phyloP scores from a whole-genome alignment of 208 protist species.

The Tritrichomonas foetus region DNA sequence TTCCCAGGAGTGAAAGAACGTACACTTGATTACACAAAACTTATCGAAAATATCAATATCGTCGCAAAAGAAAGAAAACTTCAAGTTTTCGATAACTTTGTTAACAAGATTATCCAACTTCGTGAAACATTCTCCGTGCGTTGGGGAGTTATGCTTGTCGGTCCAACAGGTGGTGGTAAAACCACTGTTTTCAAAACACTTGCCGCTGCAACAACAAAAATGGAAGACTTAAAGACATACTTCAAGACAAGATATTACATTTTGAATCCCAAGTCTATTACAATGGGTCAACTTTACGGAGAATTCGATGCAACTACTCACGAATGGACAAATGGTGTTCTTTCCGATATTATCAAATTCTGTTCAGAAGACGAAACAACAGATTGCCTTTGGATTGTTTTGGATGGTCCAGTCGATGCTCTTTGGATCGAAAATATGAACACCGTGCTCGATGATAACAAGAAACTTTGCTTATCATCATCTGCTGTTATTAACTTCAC shows the following conservation, averaged over 20 bases:
- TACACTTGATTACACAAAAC: slow-evolving; percentile 75
- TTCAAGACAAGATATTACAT: slow-evolving; percentile 68
- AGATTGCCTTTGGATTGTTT: slow-evolving; percentile 78
- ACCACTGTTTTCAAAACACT: slow-evolving; percentile 76
- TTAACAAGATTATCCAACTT: slow-evolving; percentile 88
- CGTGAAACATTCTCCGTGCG: slow-evolving; percentile 92
- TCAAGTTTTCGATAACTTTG: slow-evolving; percentile 81
- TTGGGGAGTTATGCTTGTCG: slow-evolving; percentile 92
- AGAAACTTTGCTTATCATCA: slow-evolving; percentile 60
- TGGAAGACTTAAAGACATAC: slow-evolving; percentile 47
- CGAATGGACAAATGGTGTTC: slow-evolving; percentile 72
- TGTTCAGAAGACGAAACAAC: slow-evolving; percentile 36
- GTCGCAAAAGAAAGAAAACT: slow-evolving; percentile 66
- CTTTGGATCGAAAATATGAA: slow-evolving; percentile 63
- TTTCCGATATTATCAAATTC: slow-evolving; percentile 38
- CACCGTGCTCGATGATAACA: slow-evolving; percentile 65
- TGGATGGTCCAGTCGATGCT: slow-evolving; percentile 87
- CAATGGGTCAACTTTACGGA: slow-evolving; percentile 92
- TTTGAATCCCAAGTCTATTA: slow-evolving; percentile 92
- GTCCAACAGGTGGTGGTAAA: slow-evolving; percentile 87
- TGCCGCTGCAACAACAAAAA: slow-evolving; percentile 58
- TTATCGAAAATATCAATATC: slow-evolving; percentile 69
- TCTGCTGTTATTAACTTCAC: slow-evolving; percentile 66
- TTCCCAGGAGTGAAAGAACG: slow-evolving; percentile 83
- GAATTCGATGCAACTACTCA: slow-evolving; percentile 83